Percentiles rank a stretch among this genome's conserved stretches.
phyloP scores from a whole-genome alignment of 495 filamentous ascomycete species.

The Hypoxylon subgilvum region DNA sequence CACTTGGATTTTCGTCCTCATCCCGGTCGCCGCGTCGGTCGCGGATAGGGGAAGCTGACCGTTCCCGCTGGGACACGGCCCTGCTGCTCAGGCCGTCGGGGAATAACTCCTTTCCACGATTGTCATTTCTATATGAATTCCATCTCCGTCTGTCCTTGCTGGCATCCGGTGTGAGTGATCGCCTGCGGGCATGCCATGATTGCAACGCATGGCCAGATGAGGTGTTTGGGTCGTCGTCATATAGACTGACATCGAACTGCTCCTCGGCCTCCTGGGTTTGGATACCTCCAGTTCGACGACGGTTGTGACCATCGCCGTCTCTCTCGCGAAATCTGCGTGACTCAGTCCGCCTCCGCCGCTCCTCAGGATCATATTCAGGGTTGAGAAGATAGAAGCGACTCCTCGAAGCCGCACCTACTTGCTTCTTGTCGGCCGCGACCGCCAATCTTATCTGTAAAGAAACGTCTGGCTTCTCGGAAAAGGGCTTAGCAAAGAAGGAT shows the following conservation, averaged over 20 bases:
- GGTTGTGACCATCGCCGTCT: constrained; percentile 65
- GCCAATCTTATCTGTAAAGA: constrained; percentile 75
- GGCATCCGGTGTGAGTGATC: constrained; percentile 45
- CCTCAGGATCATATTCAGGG: constrained; percentile 83
- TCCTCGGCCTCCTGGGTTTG: constrained; percentile 57
- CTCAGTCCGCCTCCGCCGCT: constrained; percentile 62
- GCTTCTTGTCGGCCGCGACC: constrained; percentile 77
- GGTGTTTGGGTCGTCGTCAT: constrained; percentile 68
- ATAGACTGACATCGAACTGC: constrained; percentile 73
- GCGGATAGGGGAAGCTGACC: constrained; percentile 72
- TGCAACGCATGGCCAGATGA: constrained; percentile 42
- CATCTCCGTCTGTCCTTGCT: constrained; percentile 40
- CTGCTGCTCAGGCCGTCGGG: constrained; percentile 43
- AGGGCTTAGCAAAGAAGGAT: constrained; percentile 65
- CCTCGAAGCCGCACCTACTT: constrained; percentile 71
- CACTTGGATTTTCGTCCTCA: constrained; percentile 48
- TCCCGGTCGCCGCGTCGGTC: constrained; percentile 64
- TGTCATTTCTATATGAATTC: constrained; percentile 36
- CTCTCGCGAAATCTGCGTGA: constrained; percentile 61
- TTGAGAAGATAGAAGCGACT: constrained; percentile 92
- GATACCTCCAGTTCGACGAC: constrained; percentile 49
- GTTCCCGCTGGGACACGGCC: constrained; percentile 61
- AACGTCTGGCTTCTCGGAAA: constrained; percentile 69
- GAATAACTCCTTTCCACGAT: constrained; percentile 61
- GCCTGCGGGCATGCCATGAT: constrained; percentile 34